Percentiles rank a stretch among this genome's conserved stretches.
Evolutionary conservation across 2,329 filamentous ascomycete genomes (phyloP).

Genomic region (Pseudocercospora macadamiae): DNA sequence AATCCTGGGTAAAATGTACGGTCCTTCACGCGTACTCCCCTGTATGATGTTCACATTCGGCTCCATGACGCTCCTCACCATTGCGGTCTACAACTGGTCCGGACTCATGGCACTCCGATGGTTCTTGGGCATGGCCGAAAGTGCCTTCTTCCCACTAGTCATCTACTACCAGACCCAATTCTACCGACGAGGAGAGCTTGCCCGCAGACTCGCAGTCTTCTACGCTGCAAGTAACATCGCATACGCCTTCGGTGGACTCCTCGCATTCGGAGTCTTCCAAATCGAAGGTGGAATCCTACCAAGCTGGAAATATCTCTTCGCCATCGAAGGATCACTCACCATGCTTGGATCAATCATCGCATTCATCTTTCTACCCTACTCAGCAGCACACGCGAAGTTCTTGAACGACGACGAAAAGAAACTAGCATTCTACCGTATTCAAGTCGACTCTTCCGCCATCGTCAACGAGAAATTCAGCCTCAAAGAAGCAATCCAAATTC

Average conservation of each 20-base stretch:
- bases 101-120: slow-evolving; percentile 69
- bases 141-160: slow-evolving; percentile 70
- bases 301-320: slow-evolving; percentile 68
- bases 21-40: slow-evolving; percentile 62
- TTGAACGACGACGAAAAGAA: slow-evolving; percentile 67
- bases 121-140: slow-evolving; percentile 64
- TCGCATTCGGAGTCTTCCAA: slow-evolving; percentile 65
- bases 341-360: slow-evolving; percentile 64
- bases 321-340: slow-evolving; percentile 62
- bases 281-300: slow-evolving; percentile 54
- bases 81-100: slow-evolving; percentile 61
- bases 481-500: slow-evolving; percentile 55
- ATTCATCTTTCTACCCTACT: slow-evolving; percentile 69
- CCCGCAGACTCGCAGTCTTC: slow-evolving; percentile 70
- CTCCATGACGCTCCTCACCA: slow-evolving; percentile 63
- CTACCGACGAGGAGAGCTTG: slow-evolving; percentile 72
- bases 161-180: slow-evolving; percentile 65
- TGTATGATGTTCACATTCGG: slow-evolving; percentile 67
- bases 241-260: slow-evolving; percentile 64
- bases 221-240: slow-evolving; percentile 78
- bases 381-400: slow-evolving; percentile 66
- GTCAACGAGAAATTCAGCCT: slow-evolving; percentile 61
- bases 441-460: slow-evolving; percentile 70
- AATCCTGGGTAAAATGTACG: slow-evolving; percentile 70
- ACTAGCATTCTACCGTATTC: slow-evolving; percentile 73